A percentile compares a stretch with the other conserved stretches of the same genome.
Evolutionary conservation across 495 filamentous ascomycete genomes (phyloP).

Genomic region (Xanthoparmelia taractica): DNA sequence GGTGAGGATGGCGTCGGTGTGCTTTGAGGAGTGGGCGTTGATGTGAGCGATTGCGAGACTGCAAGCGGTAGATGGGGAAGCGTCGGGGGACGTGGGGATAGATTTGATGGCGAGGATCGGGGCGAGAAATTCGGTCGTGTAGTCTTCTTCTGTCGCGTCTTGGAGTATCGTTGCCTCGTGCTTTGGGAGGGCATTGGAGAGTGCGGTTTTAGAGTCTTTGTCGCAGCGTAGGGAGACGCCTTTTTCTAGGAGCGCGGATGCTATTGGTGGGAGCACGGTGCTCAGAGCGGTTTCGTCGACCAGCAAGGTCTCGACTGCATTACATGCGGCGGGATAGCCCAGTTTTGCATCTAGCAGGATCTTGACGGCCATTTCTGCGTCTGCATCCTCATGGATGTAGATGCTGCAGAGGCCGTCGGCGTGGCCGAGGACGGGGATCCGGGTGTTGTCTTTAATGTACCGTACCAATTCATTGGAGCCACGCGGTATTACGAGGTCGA

Average conservation of each 20-base stretch:
- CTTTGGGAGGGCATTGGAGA: slow-evolving; percentile 36
- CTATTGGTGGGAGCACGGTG: slow-evolving; percentile 63
- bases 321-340: slow-evolving; percentile 94
- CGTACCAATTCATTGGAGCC: slow-evolving; percentile 90
- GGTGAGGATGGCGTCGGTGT: slow-evolving; percentile 90
- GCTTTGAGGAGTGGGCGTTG: slow-evolving; percentile 84
- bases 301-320: slow-evolving; percentile 80
- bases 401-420: slow-evolving; percentile 90
- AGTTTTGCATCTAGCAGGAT: slow-evolving; percentile 89
- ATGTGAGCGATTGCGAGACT: slow-evolving; percentile 77
- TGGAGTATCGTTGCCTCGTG: slow-evolving; percentile 45
- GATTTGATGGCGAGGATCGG: slow-evolving; percentile 79
- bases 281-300: slow-evolving; percentile 65
- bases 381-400: slow-evolving; percentile 77
- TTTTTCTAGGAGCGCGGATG: slow-evolving; percentile 59
- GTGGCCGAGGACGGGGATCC: slow-evolving; percentile 93
- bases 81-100: slow-evolving; percentile 43
- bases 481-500: slow-evolving; percentile 92
- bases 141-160: slow-evolving; percentile 62
- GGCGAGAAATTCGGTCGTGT: slow-evolving; percentile 80
- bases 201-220: slow-evolving; percentile 49
- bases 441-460: slow-evolving; percentile 80
- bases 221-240: slow-evolving; percentile 87
- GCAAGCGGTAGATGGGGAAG: slow-evolving; percentile 32
- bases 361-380: slow-evolving; percentile 59